These are phyloP conservation scores for Geranium rotundifolium DNA, from an alignment of 345 rosid species.

Conservation along the genomic window DNA sequence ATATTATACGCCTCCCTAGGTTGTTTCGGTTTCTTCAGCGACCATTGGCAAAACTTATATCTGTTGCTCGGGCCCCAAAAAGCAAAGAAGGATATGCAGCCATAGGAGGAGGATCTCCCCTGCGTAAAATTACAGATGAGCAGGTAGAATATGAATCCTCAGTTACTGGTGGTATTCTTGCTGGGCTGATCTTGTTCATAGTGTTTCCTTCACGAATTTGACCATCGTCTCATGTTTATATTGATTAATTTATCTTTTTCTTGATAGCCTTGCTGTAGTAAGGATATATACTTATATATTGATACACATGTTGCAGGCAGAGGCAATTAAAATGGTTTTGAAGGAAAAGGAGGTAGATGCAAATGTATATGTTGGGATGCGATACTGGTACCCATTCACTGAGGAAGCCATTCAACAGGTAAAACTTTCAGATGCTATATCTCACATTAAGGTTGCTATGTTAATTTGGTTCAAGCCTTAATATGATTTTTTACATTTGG, in stretches of 20 bases:
- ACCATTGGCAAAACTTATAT: slow-evolving; percentile 69
- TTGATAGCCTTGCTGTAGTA: too few relatives aligned
- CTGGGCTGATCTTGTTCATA: too few relatives aligned
- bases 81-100: slow-evolving; percentile 97
- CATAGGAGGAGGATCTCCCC: slow-evolving; percentile 90
- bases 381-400: slow-evolving; percentile 71
- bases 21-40: slow-evolving; percentile 70
- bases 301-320: too few relatives aligned
- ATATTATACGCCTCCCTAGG: slow-evolving; percentile 83
- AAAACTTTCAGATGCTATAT: neutral
- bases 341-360: slow-evolving; percentile 5
- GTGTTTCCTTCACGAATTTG: too few relatives aligned
- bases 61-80: slow-evolving; percentile 72
- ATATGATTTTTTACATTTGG: too few relatives aligned
- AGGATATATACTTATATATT: too few relatives aligned
- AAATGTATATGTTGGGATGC: slow-evolving; percentile 66
- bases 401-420: slow-evolving; percentile 65
- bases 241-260: too few relatives aligned
- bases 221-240: too few relatives aligned
- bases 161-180: too few relatives aligned
- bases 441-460: too few relatives aligned
- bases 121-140: slow-evolving; percentile 78
- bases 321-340: too few relatives aligned
- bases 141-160: slow-evolving; percentile 27
- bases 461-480: too few relatives aligned